Evolutionary conservation across 495 filamentous ascomycete genomes (phyloP).

Genomic region (Penicillium paradoxum): DNA sequence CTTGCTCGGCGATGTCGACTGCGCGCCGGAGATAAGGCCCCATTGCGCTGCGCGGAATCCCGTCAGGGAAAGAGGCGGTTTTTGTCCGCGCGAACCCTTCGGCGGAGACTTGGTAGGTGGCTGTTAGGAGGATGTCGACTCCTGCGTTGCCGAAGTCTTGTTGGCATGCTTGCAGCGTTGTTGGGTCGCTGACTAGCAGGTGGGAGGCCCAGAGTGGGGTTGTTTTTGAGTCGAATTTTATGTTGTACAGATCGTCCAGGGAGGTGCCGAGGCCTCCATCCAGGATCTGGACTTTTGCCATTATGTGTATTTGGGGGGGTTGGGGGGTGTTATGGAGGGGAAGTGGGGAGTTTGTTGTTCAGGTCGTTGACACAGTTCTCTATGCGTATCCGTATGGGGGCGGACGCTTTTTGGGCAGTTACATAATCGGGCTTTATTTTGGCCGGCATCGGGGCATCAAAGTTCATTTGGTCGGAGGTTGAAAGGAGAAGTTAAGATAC

Average conservation of each 20-base stretch:
- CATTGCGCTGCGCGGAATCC: constrained; percentile 22
- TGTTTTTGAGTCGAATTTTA: constrained; percentile 37
- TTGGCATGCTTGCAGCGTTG: constrained; percentile 50
- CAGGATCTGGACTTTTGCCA: constrained; percentile 44
- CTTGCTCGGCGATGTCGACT: constrained; percentile 31
- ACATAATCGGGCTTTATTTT: constrained; percentile 8
- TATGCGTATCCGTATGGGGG: too few species aligned
- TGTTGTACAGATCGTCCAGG: constrained; percentile 50
- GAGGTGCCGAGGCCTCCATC: constrained; percentile 66
- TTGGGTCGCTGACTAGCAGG: constrained; percentile 47
- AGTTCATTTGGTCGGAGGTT: neutral
- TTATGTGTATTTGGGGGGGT: constrained; percentile 1
- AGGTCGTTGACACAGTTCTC: neutral
- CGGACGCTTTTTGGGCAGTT: neutral
- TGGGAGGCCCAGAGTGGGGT: constrained; percentile 65
- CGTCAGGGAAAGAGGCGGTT: constrained; percentile 16
- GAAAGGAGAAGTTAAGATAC: too few species aligned
- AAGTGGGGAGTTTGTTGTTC: constrained; percentile 6
- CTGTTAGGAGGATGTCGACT: constrained; percentile 56
- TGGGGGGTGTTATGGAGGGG: neutral
- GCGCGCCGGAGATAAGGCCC: constrained; percentile 20
- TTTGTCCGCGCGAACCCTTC: constrained; percentile 48
- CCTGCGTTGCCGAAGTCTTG: constrained; percentile 48
- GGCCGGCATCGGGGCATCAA: constrained; percentile 10
- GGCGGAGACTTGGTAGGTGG: constrained; percentile 58